A percentile compares a stretch with the other conserved stretches of the same genome.
Evolutionary conservation across 164 flowering plant species (phyloP).

Genomic region (Tinospora cordifolia): DNA sequence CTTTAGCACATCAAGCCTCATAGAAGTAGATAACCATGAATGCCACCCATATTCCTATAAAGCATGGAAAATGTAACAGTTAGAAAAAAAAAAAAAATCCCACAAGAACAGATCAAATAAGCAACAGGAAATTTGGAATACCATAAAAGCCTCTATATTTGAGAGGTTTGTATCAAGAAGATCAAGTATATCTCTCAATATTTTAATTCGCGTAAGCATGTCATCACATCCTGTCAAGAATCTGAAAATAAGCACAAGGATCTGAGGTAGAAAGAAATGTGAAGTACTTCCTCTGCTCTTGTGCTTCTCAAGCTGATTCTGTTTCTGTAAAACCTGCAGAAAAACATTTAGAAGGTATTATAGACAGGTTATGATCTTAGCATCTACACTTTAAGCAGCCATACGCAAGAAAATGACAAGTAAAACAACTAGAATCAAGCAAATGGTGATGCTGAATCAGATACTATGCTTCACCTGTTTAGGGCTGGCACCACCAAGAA

Average conservation of each 20-base stretch:
- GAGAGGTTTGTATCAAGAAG: slow-evolving; percentile 89
- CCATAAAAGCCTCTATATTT: slow-evolving; percentile 90
- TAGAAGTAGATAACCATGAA: slow-evolving; percentile 66
- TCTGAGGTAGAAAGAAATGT: slow-evolving; percentile 88
- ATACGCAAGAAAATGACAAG: neutral
- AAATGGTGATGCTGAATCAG: neutral
- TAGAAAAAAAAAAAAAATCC: slow-evolving; percentile 12
- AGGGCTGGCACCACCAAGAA: slow-evolving; percentile 99
- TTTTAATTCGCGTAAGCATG: slow-evolving; percentile 47
- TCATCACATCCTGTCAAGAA: slow-evolving; percentile 63
- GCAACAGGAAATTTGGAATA: slow-evolving; percentile 25
- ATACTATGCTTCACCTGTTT: slow-evolving; percentile 60
- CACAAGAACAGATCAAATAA: neutral
- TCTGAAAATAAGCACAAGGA: slow-evolving; percentile 69
- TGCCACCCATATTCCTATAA: slow-evolving; percentile 88
- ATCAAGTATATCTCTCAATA: slow-evolving; percentile 71
- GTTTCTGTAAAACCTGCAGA: slow-evolving; percentile 74
- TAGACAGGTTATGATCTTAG: neutral
- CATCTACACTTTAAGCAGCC: neutral
- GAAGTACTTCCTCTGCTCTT: slow-evolving; percentile 46
- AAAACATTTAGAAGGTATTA: neutral
- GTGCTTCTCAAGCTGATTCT: slow-evolving; percentile 55
- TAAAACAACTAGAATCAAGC: neutral
- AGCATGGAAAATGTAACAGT: slow-evolving; percentile 14
- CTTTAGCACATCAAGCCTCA: slow-evolving; percentile 57